Base-by-base conservation (phyloP, 208 protist genomes). In the Leptomonas pyrrhocoris region DNA sequence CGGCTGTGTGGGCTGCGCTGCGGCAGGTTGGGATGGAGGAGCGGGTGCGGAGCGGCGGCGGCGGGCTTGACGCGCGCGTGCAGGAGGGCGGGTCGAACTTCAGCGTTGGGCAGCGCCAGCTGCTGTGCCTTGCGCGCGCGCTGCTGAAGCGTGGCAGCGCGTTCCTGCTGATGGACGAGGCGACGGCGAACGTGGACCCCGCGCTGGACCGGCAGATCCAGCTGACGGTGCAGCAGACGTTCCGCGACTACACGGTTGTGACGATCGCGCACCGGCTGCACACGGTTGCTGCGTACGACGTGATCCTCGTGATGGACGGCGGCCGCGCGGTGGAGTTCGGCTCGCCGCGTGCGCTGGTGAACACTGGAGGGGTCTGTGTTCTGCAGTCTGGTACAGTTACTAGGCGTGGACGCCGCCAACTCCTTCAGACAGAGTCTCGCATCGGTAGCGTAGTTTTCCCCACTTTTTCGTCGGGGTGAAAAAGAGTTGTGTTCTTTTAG, bases 121-220 rank as follows among this genome's bases (percentile, higher is more conserved):
- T 94, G 23, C 73, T 94, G 61, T 89, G 83, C 61, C 60, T 92
- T 30, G 85, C 89, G 43, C 85, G 89, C 31, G 84, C 86, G 51
- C 70, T 92, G 78, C 83, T 92, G 65, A 80, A 79, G 68, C 58
- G 67, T 15, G 72, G 68, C 30, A 86, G 79, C 56, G 59, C 40
- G 12, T 93, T 92, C 71, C 74, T 92, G 30, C 66, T 94, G 53
- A 89, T 94, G 84, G 89, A 92, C 63, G 89, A 94, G 76, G 83
- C 85, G 13, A 90, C 82, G 12, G 80, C 85, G 16, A 88, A 89
- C 69, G 80, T 94, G 42, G 86, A 94, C 72, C 71, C 68, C 34
- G 43, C 54, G 21, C 72, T 88, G 21, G 85, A 89, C 63, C 72
- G 66, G 51, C 59, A 80, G 66, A 88, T 94, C 48, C 84, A 89